A percentile compares a stretch with the other conserved stretches of the same genome.
Evolutionary conservation across 2,329 filamentous ascomycete genomes (phyloP).

Genomic region (Capronia coronata): DNA sequence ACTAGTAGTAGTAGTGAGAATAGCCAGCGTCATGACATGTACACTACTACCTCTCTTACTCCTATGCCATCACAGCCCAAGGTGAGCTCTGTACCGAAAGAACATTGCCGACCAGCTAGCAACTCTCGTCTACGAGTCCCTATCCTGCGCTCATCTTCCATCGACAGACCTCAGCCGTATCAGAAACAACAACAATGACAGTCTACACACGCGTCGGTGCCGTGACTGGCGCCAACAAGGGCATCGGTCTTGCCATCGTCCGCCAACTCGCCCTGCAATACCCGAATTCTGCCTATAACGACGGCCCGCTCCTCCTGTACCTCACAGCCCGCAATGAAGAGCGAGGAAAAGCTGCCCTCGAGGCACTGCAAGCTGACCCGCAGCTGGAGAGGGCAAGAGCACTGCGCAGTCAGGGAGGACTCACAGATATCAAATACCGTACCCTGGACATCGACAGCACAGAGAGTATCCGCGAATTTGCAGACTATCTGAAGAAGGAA

Average conservation of each 20-base stretch:
- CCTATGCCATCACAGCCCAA: no score
- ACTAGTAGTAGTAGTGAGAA: no score
- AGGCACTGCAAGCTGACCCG: conserved; percentile 39
- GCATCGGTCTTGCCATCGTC: conserved; percentile 47
- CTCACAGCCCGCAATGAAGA: conserved; percentile 47
- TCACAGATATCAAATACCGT: conserved; percentile 44
- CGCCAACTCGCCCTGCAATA: conserved; percentile 51
- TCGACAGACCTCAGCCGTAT: no score
- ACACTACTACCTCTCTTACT: neutral
- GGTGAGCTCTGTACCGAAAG: no score
- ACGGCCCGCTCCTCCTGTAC: conserved; percentile 47
- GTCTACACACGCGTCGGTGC: conserved; percentile 40
- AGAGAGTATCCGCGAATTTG: conserved; percentile 41
- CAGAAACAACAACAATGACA: neutral
- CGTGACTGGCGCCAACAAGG: conserved; percentile 50
- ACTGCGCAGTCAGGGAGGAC: conserved; percentile 38
- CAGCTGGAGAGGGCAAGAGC: conserved; percentile 44
- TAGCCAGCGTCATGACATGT: conserved; percentile 5
- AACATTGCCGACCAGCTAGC: no score
- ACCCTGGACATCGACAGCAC: conserved; percentile 45
- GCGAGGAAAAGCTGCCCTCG: conserved; percentile 44
- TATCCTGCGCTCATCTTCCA: neutral
- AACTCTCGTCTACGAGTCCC: neutral
- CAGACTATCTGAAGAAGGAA: conserved; percentile 37
- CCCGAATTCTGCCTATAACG: conserved; percentile 44